A percentile compares a stretch with the other conserved stretches of the same genome.
These are phyloP conservation scores for Adansonia rubrostipa DNA, from an alignment of 441 rosid genomes.

Conservation along the genomic window DNA sequence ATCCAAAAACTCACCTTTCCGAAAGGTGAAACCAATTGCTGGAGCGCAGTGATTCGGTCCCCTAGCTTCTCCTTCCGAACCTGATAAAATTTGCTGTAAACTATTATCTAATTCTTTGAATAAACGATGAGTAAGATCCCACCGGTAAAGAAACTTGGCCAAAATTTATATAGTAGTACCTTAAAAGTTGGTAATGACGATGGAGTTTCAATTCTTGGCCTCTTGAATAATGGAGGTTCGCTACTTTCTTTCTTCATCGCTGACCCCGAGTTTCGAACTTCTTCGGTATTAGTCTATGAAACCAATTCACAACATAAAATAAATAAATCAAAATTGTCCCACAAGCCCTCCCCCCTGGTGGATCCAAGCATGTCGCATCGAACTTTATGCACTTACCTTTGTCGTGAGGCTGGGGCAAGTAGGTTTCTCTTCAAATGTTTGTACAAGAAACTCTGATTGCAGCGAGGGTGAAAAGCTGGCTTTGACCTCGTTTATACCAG, in stretches of 20 bases:
- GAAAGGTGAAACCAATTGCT: constrained; percentile 85
- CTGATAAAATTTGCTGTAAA: constrained; percentile 31
- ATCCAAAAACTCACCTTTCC: constrained; percentile 65
- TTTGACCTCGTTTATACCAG: constrained; percentile 35
- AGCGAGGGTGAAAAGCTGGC: constrained; percentile 40
- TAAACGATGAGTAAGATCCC: not conserved
- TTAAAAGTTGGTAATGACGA: constrained; percentile 89
- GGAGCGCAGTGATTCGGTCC: constrained; percentile 82
- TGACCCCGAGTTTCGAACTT: constrained; percentile 44
- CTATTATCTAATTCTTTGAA: constrained; percentile 24
- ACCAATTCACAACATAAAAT: constrained; percentile 31
- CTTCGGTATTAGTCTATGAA: constrained; percentile 47
- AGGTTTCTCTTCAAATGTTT: constrained; percentile 41
- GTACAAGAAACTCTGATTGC: constrained; percentile 37
- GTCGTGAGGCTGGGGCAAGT: constrained; percentile 28
- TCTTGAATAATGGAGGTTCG: constrained; percentile 60
- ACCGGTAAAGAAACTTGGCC: constrained; percentile 36
- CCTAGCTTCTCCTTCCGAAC: constrained; percentile 79
- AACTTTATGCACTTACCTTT: constrained; percentile 42
- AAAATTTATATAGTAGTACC: constrained; percentile 43
- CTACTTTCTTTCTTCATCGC: constrained; percentile 52
- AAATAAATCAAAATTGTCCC: not conserved
- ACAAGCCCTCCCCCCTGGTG: constrained; percentile 21
- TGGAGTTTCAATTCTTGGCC: constrained; percentile 76
- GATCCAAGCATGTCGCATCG: not conserved